Percentiles rank a stretch among this genome's conserved stretches.
These are phyloP conservation scores for Fagopyrum homotropicum DNA, from an alignment of 148 eudicot genomes.

Conservation along the genomic window DNA sequence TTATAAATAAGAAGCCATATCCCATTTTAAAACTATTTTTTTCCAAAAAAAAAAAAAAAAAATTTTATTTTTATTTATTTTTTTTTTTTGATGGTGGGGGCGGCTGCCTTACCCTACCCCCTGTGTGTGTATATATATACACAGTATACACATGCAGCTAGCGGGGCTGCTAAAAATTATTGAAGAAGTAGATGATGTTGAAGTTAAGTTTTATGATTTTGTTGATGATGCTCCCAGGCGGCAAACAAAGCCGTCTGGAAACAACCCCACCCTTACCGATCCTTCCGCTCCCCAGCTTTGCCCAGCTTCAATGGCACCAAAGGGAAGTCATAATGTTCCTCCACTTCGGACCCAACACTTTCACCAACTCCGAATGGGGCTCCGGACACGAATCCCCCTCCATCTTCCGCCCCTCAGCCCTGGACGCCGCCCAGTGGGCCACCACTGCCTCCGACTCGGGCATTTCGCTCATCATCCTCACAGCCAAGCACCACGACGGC, in stretches of 20 bases:
- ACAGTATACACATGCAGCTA: too few relatives aligned
- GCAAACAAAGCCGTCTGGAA: background rate
- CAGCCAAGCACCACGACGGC: slow-evolving; percentile 94
- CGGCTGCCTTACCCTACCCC: too few relatives aligned
- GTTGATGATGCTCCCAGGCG: background rate
- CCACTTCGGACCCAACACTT: slow-evolving; percentile 91
- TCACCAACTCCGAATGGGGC: slow-evolving; percentile 79
- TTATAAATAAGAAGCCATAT: too few relatives aligned
- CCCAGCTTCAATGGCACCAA: slow-evolving; percentile 88
- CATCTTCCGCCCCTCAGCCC: slow-evolving; percentile 58
- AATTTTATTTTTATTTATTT: too few relatives aligned
- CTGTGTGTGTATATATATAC: too few relatives aligned
- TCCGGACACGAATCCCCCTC: slow-evolving; percentile 60
- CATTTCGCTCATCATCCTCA: slow-evolving; percentile 59
- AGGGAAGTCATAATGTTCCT: slow-evolving; percentile 82
- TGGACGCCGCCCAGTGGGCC: slow-evolving; percentile 68
- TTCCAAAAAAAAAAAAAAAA: too few relatives aligned
- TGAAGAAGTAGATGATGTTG: background rate
- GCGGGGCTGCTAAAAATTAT: too few relatives aligned
- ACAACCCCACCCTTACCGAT: slow-evolving; percentile 74
- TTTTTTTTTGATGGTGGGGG: too few relatives aligned
- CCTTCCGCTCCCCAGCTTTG: slow-evolving; percentile 65
- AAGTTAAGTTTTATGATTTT: background rate
- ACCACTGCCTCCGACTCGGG: slow-evolving; percentile 52
- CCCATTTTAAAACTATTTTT: too few relatives aligned